Conservation (phyloP, 805 yeast species). For the Hanseniaspora occidentalis region DNA sequence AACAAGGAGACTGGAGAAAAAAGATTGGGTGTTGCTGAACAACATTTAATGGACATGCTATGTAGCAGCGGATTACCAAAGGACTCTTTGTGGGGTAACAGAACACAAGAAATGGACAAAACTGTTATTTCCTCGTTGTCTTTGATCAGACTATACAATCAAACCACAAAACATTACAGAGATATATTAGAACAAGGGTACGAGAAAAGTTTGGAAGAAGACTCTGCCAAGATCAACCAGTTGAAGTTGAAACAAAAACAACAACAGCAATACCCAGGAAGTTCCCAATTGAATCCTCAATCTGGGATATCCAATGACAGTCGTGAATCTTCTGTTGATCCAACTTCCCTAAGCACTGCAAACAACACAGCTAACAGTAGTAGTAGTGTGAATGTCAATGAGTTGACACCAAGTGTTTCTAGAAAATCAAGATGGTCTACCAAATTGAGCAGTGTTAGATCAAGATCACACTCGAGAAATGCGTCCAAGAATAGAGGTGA, state of each 20-base stretch:
- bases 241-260: slow-evolving; percentile 2
- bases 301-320: too few relatives aligned
- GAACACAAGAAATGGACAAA: slow-evolving; percentile 77
- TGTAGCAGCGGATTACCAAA: slow-evolving; percentile 73
- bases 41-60: slow-evolving; percentile 87
- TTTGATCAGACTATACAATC: slow-evolving; percentile 28
- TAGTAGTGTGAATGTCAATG: slow-evolving; percentile 1
- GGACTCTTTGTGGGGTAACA: slow-evolving; percentile 71
- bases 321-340: slow-evolving; percentile 7
- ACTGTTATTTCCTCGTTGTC: slow-evolving; percentile 73
- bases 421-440: slow-evolving; percentile 47
- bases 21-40: slow-evolving; percentile 77
- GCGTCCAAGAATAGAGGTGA: slow-evolving; percentile 27
- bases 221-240: slow-evolving; percentile 6
- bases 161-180: slow-evolving; percentile 24
- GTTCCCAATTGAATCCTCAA: slow-evolving; percentile 9
- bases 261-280: slow-evolving; percentile 6
- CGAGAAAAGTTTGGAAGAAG: slow-evolving; percentile 8
- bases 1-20: slow-evolving; percentile 26
- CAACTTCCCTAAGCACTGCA: slow-evolving; percentile 19
- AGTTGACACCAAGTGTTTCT: slow-evolving; percentile 5
- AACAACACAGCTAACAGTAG: slow-evolving; percentile 4
- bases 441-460: slow-evolving; percentile 47
- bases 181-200: slow-evolving; percentile 11
- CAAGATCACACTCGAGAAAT: slow-evolving; percentile 42